Evolutionary conservation across 495 filamentous ascomycete genomes (phyloP).

Genomic region (Amniculicola lignicola): DNA sequence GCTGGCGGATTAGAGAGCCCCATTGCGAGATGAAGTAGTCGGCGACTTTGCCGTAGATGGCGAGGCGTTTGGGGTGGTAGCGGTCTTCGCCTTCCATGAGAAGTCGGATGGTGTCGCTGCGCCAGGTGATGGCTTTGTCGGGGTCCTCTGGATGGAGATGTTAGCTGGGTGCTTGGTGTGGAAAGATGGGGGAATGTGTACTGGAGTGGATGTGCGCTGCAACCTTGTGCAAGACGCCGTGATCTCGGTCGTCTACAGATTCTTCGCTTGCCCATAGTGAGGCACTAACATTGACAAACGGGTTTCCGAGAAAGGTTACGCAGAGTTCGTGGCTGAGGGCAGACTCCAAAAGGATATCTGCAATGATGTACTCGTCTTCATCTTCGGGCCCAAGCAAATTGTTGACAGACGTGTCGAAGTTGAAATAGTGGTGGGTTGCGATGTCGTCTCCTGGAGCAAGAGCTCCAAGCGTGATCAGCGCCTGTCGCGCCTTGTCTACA

Average conservation of each 20-base stretch:
- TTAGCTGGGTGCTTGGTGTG: neutral
- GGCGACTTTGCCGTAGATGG: too few relatives aligned
- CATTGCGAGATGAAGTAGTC: neutral
- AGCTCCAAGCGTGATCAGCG: neutral
- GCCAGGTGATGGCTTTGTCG: neutral
- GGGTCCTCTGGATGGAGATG: neutral
- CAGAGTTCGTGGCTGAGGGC: neutral
- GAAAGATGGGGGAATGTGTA: neutral
- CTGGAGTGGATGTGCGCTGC: neutral
- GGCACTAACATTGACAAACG: too few relatives aligned
- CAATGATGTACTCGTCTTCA: too few relatives aligned
- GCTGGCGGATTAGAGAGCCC: neutral
- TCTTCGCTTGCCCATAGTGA: too few relatives aligned
- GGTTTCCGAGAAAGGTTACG: neutral
- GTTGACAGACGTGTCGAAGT: slow-evolving; percentile 1
- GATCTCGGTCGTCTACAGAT: neutral
- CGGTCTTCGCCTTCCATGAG: neutral
- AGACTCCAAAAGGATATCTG: neutral
- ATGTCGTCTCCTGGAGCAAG: neutral
- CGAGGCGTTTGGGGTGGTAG: neutral
- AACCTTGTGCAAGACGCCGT: neutral
- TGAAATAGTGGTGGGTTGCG: neutral
- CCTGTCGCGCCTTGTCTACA: neutral
- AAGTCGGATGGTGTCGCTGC: neutral
- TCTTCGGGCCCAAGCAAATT: too few relatives aligned